Evolutionary conservation across 2,329 filamentous ascomycete species (phyloP), one percentile per base, ranked within the genome.

Genomic region (Colletotrichum endophyticum): DNA sequence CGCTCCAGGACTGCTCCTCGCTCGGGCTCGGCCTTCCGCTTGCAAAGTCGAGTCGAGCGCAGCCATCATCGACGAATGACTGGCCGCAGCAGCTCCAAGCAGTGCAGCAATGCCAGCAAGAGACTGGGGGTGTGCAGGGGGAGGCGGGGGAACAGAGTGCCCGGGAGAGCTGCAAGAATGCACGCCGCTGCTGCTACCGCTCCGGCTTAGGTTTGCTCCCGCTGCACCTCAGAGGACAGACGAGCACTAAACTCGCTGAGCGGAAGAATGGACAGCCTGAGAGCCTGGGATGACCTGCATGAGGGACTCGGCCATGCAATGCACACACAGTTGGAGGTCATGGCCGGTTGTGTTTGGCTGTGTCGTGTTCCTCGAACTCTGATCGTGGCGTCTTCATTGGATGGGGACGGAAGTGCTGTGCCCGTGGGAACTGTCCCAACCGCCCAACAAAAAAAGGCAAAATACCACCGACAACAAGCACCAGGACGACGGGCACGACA

Each of bases 311-410:
- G 70, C 32, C 73, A 66, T 56, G 57, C 70, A 73, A 49, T 56
- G 73, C 73, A 63, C 73, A 25, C 56, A 32, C 30, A 19, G 32
- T 44, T 44, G 67, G 56, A 57, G 59, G 56, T 49, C 56, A 75
- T 73, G 73, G 67, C 70, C 63, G 53, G 44, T 67, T 27, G 32
- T 49, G 73, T 75, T 62, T 75, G 70, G 73, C 63, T 64, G 70
- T 76, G 73, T 67, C 73, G 30, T 73, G 73, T 63, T 62, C 71
- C n/a, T 53, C 34, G 70, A 76, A 76, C 70, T 76, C 22, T 69
- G 70, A 76, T 64, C 39, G 56, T 56, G 73, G 30, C 73, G 57
- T 62, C 44, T 22, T 34, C 63, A 72, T 72, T 72, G 68, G 68
- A 63, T 59, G 39, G 5, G 25, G 27, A 39, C 56, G 32, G 25